phyloP scores from a whole-genome alignment of 169 alveolate species.

The Plasmodium blacklocki region DNA sequence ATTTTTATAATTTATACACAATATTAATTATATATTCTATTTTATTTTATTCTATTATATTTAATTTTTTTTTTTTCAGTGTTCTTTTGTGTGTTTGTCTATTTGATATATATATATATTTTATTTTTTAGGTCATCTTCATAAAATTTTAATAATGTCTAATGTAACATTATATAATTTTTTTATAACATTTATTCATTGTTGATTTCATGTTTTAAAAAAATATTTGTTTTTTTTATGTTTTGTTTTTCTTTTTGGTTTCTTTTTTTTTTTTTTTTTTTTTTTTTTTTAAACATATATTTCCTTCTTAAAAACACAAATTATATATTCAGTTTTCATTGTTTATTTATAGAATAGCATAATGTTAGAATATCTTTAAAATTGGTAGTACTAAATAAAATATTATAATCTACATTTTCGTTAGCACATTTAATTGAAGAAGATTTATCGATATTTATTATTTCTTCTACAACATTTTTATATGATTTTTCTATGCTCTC shows the following conservation, averaged over 20 bases:
- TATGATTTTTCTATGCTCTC: constrained; percentile 52
- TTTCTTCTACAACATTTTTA: constrained; percentile 28
- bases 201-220: not conserved
- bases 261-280: not conserved
- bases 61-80: too few species aligned
- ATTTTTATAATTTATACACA: too few species aligned
- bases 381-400: constrained; percentile 58
- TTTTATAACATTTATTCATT: too few species aligned
- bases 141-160: too few species aligned
- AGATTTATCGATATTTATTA: constrained; percentile 36
- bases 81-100: too few species aligned
- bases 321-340: not conserved
- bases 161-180: too few species aligned
- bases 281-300: constrained; percentile 1
- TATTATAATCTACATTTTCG: constrained; percentile 67
- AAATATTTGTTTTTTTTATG: not conserved
- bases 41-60: too few species aligned
- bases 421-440: constrained; percentile 29
- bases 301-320: not conserved
- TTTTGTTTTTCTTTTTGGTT: not conserved
- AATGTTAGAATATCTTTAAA: constrained; percentile 56
- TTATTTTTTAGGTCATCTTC: too few species aligned
- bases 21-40: too few species aligned
- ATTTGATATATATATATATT: too few species aligned
- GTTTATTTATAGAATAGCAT: constrained; percentile 32